Evolutionary conservation across 176 grass and related monocot species (phyloP).

Genomic region (Calamus simplicifolius): DNA sequence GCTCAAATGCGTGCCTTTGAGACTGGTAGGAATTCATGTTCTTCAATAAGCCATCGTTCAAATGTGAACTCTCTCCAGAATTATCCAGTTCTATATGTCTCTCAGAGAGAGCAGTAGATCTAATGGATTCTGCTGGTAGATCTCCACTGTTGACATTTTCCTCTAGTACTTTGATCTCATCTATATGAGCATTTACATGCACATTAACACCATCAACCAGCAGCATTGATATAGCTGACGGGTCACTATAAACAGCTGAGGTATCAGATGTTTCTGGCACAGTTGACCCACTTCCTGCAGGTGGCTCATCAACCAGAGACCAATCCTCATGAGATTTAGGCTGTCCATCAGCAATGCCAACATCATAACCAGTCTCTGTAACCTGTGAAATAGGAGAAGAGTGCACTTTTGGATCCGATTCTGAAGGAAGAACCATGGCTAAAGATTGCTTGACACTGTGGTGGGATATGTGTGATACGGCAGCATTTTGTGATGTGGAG

Average conservation of each 20-base stretch:
- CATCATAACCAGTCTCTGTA: conserved; percentile 30
- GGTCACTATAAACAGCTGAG: conserved; percentile 16
- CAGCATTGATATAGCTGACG: conserved; percentile 19
- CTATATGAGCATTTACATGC: conserved; percentile 4
- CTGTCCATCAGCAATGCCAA: conserved; percentile 21
- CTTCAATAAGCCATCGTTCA: conserved; percentile 39
- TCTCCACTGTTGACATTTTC: conserved; percentile 9
- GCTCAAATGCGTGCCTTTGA: conserved; percentile 35
- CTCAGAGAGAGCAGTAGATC: conserved; percentile 29
- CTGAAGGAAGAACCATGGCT: conserved; percentile 25
- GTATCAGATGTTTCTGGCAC: conserved; percentile 33
- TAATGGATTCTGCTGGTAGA: conserved; percentile 23
- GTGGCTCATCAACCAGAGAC: conserved; percentile 41
- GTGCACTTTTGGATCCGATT: conserved; percentile 35
- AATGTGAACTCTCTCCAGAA: conserved; percentile 41
- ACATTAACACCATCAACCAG: conserved; percentile 32
- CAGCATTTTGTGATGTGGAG: conserved; percentile 59
- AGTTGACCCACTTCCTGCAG: conserved; percentile 18
- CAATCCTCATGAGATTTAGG: conserved; percentile 46
- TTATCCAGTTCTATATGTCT: conserved; percentile 35
- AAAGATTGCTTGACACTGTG: conserved; percentile 33
- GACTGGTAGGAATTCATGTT: conserved; percentile 42
- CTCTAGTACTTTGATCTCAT: conserved; percentile 23
- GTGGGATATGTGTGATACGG: conserved; percentile 39
- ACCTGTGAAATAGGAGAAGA: conserved; percentile 27